These are phyloP conservation scores for Penicillium salamii DNA, from an alignment of 495 filamentous ascomycete species.

Conservation along the genomic window DNA sequence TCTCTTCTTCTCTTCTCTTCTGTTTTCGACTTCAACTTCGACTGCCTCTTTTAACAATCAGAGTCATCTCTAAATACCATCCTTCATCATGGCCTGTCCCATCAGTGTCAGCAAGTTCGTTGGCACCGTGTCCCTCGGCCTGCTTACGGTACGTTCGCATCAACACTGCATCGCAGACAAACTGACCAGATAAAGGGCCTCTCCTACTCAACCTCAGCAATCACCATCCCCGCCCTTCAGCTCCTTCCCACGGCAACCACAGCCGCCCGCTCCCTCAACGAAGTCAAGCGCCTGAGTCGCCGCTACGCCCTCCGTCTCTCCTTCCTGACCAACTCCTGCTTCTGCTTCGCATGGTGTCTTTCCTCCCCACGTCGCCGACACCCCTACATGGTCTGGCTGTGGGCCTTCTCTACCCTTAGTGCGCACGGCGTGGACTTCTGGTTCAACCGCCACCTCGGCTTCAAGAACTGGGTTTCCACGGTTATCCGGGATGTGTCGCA, in stretches of 20 bases:
- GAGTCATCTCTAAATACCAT: too few relatives aligned
- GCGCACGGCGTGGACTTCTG: slow-evolving; percentile 57
- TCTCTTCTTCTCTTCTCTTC: too few relatives aligned
- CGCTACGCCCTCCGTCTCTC: slow-evolving; percentile 60
- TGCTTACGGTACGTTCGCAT: slow-evolving; percentile 68
- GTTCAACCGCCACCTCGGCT: slow-evolving; percentile 37
- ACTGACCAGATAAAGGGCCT: slow-evolving; percentile 51
- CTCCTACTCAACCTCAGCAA: slow-evolving; percentile 71
- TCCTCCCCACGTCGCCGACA: slow-evolving; percentile 70
- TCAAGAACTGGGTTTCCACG: slow-evolving; percentile 28
- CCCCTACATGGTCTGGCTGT: slow-evolving; percentile 82
- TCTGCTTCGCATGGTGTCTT: slow-evolving; percentile 69
- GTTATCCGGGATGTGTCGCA: slow-evolving; percentile 26
- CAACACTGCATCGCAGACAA: background rate
- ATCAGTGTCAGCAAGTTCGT: slow-evolving; percentile 84
- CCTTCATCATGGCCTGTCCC: slow-evolving; percentile 59
- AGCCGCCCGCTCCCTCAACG: slow-evolving; percentile 61
- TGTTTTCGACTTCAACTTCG: too few relatives aligned
- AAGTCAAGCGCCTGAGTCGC: slow-evolving; percentile 57
- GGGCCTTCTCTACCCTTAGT: slow-evolving; percentile 50
- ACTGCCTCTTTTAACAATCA: too few relatives aligned
- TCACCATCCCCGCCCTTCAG: slow-evolving; percentile 73
- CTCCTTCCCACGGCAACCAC: slow-evolving; percentile 68
- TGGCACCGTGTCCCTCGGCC: slow-evolving; percentile 79
- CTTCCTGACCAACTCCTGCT: slow-evolving; percentile 56